Evolutionary conservation across 805 yeast genomes (phyloP).

Genomic region (Myxozyma lipomycoides): DNA sequence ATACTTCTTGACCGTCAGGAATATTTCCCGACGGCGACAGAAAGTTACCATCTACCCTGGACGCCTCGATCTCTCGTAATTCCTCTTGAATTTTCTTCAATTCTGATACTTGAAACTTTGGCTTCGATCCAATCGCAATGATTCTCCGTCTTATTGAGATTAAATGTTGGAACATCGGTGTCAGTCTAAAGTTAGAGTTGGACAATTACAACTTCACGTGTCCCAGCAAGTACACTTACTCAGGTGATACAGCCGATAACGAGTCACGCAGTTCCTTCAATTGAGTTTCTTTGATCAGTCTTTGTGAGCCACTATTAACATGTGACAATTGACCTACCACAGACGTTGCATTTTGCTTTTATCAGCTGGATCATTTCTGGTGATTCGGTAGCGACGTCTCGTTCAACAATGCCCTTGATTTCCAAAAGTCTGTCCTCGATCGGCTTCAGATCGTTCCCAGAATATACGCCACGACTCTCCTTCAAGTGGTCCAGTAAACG

Average conservation of each 20-base stretch:
- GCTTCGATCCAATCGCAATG: conserved; percentile 49
- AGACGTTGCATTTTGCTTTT: conserved; percentile 60
- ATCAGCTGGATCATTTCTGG: conserved; percentile 60
- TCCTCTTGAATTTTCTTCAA: conserved; percentile 40
- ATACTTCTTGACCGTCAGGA: conserved; percentile 35
- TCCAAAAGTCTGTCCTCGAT: conserved; percentile 69
- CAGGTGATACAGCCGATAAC: conserved; percentile 45
- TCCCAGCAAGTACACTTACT: no score
- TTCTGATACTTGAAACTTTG: conserved; percentile 35
- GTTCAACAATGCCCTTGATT: conserved; percentile 57
- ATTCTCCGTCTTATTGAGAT: conserved; percentile 61
- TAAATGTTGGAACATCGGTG: conserved; percentile 53
- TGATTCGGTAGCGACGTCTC: conserved; percentile 40
- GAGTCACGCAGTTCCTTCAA: conserved; percentile 55
- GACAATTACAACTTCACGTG: no score
- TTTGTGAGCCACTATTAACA: neutral
- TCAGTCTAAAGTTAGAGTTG: conserved; percentile 20
- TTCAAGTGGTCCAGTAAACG: conserved; percentile 76
- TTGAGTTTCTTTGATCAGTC: conserved; percentile 47
- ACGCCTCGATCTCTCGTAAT: conserved; percentile 44
- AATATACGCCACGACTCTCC: conserved; percentile 69
- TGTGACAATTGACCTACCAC: conserved; percentile 36
- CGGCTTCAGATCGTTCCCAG: conserved; percentile 77
- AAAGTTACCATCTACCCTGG: conserved; percentile 57
- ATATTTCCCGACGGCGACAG: conserved; percentile 33